Conservation (phyloP, 2,329 filamentous ascomycete genomes). For the Fusarium sp. region DNA sequence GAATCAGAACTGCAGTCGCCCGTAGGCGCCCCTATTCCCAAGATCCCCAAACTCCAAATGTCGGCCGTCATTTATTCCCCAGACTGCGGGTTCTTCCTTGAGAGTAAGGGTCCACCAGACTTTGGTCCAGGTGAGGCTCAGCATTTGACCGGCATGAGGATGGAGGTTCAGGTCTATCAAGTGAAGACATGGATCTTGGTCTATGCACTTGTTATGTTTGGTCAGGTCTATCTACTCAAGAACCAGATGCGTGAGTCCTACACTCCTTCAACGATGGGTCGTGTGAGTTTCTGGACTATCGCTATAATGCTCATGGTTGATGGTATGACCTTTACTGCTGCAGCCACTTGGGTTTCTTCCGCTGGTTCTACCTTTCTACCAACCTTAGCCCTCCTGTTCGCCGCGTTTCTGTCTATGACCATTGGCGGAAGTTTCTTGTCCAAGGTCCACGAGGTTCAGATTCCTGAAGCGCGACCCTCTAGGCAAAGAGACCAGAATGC, state of each 20-base stretch:
- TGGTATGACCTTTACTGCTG: conserved; percentile 68
- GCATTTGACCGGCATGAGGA: conserved; percentile 71
- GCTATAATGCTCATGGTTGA: conserved; percentile 73
- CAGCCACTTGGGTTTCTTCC: conserved; percentile 67
- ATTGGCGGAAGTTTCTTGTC: conserved; percentile 69
- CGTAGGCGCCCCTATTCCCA: conserved; percentile 67
- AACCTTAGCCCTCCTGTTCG: conserved; percentile 65
- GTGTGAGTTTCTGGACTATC: conserved; percentile 73
- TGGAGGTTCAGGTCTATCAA: conserved; percentile 68
- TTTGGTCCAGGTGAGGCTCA: conserved; percentile 63
- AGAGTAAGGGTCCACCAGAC: conserved; percentile 71
- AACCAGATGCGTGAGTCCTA: conserved; percentile 74
- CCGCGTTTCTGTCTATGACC: conserved; percentile 66
- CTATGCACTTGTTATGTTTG: conserved; percentile 67
- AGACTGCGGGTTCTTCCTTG: conserved; percentile 75
- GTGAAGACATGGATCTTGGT: conserved; percentile 70
- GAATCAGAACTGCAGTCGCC: conserved; percentile 74
- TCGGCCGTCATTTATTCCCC: conserved; percentile 75
- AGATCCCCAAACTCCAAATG: conserved; percentile 69
- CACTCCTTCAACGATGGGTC: conserved; percentile 74
- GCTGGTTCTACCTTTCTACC: conserved; percentile 68
- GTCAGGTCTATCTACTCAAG: conserved; percentile 72
- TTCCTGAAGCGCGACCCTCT: conserved; percentile 65
- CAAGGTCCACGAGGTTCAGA: conserved; percentile 70
- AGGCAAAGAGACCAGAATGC: conserved; percentile 52